These are phyloP conservation scores for Puccinellia tenuiflora DNA, from an alignment of 176 grass and related monocot species.

Conservation along the genomic window DNA sequence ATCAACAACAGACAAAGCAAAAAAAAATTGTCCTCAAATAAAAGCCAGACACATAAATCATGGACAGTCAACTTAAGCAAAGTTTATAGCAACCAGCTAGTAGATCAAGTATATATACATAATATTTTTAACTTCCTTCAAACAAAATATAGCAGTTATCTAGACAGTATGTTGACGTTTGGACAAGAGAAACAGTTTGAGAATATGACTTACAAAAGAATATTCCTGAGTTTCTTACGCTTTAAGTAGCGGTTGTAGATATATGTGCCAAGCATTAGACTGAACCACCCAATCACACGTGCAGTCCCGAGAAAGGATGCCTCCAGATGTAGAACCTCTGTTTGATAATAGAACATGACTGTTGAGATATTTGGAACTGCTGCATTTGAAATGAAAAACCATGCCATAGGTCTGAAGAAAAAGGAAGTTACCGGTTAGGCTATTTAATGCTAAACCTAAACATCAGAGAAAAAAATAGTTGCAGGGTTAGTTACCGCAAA, in stretches of 20 bases:
- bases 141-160: not conserved
- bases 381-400: conserved; percentile 80
- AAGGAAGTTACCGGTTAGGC: conserved; percentile 11
- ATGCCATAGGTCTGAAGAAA: conserved; percentile 61
- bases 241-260: conserved; percentile 69
- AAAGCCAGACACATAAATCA: not conserved
- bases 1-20: conserved; percentile 7
- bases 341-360: conserved; percentile 89
- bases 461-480: conserved; percentile 7
- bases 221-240: conserved; percentile 61
- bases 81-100: not conserved
- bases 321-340: conserved; percentile 61
- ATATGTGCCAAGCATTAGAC: conserved; percentile 79
- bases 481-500: conserved; percentile 41
- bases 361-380: conserved; percentile 78
- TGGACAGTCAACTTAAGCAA: not conserved
- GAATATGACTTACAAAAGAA: conserved; percentile 56
- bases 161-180: not conserved
- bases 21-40: not conserved
- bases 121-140: not conserved
- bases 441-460: not conserved
- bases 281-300: conserved; percentile 65
- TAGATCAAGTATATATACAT: not conserved
- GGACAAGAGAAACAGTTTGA: conserved; percentile 8
- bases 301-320: conserved; percentile 73